Percentiles rank a stretch among this genome's conserved stretches.
Evolutionary conservation across 176 grass and related monocot genomes (phyloP).

Genomic region (Triticum monococcum): DNA sequence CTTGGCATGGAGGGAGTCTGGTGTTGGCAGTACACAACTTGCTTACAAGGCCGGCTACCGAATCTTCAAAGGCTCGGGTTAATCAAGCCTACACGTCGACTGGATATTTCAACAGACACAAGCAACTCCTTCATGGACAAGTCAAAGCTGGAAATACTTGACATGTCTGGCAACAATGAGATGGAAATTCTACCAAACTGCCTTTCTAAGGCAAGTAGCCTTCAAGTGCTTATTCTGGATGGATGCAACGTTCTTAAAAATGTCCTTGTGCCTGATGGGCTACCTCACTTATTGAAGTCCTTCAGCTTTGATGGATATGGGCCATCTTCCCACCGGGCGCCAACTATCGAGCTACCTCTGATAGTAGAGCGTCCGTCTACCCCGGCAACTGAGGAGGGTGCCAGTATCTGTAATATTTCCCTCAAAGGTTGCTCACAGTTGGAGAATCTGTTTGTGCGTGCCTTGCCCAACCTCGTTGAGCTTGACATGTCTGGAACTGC

Average conservation of each 20-base stretch:
- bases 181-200: background rate
- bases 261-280: background rate
- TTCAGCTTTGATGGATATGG: conserved; percentile 25
- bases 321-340: background rate
- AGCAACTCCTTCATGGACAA: background rate
- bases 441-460: background rate
- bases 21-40: background rate
- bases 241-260: too few relatives aligned
- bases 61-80: background rate
- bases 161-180: background rate
- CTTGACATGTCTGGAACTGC: background rate
- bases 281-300: background rate
- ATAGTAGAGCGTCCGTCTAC: too few relatives aligned
- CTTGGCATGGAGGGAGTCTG: background rate
- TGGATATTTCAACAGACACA: too few relatives aligned
- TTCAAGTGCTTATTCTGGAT: too few relatives aligned
- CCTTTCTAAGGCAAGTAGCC: background rate
- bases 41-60: background rate
- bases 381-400: too few relatives aligned
- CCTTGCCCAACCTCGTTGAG: background rate
- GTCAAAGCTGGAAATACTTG: background rate
- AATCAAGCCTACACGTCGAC: background rate
- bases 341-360: too few relatives aligned
- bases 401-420: background rate
- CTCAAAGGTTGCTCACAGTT: background rate